A percentile compares a stretch with the other conserved stretches of the same genome.
phyloP scores from a whole-genome alignment of 257 asterid species.

The Datura wrightii region DNA sequence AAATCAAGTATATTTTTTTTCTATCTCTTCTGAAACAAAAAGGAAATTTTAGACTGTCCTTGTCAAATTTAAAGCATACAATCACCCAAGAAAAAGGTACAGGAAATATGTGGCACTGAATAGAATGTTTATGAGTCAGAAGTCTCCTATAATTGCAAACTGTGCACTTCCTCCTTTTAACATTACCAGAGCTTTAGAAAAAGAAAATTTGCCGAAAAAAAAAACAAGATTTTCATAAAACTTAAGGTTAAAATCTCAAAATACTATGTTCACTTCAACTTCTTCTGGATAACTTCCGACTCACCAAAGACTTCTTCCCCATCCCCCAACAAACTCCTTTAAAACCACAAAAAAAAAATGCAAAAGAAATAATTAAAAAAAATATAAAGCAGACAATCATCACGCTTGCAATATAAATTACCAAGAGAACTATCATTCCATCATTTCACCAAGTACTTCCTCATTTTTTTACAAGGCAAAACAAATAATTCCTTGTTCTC shows the following conservation, averaged over 20 bases:
- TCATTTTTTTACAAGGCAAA: not conserved
- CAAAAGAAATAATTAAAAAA: too few relatives aligned
- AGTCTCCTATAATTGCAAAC: not conserved
- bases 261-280: not conserved
- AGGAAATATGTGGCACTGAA: not conserved
- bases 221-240: not conserved
- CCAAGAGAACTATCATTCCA: not conserved
- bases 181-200: not conserved
- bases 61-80: not conserved
- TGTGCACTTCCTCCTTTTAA: not conserved
- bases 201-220: not conserved
- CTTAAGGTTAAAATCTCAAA: not conserved
- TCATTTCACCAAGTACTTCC: slow-evolving; percentile 4
- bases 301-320: not conserved
- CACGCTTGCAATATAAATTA: not conserved
- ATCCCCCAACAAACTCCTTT: not conserved
- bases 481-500: not conserved
- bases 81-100: not conserved
- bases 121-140: not conserved
- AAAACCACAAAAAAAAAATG: not conserved
- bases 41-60: slow-evolving; percentile 8
- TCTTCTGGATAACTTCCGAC: not conserved
- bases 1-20: not conserved
- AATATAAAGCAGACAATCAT: not conserved
- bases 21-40: not conserved